These are phyloP conservation scores for Thoreauomyces humboldtii DNA, from an alignment of 192 early-diverging fungal genomes.

Conservation along the genomic window DNA sequence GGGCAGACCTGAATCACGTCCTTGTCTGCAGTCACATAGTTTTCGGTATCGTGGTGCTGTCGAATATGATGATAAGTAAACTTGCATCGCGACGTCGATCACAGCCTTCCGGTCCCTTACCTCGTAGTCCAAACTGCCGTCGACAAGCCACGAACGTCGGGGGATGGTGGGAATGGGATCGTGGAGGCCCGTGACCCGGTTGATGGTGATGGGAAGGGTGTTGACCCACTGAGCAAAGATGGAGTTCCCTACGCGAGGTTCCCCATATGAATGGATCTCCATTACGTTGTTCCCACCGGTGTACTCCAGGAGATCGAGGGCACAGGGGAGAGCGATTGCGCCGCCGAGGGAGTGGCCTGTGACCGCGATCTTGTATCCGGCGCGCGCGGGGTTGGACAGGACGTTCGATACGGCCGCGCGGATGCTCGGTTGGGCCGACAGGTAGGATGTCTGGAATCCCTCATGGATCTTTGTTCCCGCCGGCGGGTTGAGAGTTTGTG, in stretches of 20 bases:
- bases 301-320: slow-evolving; percentile 6
- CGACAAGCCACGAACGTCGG: slow-evolving; percentile 17
- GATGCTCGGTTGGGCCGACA: slow-evolving; percentile 2
- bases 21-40: background rate
- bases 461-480: slow-evolving; percentile 6
- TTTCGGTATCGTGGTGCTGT: slow-evolving; percentile 8
- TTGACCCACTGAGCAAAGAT: slow-evolving; percentile 16
- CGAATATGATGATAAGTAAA: too few relatives aligned
- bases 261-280: slow-evolving; percentile 3
- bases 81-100: too few relatives aligned
- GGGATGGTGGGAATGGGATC: slow-evolving; percentile 21
- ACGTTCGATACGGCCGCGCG: background rate
- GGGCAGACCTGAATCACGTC: background rate
- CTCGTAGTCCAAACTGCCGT: slow-evolving; percentile 10
- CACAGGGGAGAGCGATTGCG: background rate
- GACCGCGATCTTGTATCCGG: background rate
- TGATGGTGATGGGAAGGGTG: slow-evolving; percentile 5
- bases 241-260: slow-evolving; percentile 17
- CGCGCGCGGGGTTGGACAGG: background rate
- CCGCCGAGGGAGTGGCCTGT: slow-evolving; percentile 13
- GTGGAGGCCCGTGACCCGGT: slow-evolving; percentile 3
- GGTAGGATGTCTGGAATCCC: slow-evolving; percentile 19
- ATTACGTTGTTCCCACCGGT: background rate
- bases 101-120: too few relatives aligned
- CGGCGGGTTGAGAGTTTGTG: background rate